phyloP scores from a whole-genome alignment of 2,329 filamentous ascomycete species.

The Rutstroemia sp. region DNA sequence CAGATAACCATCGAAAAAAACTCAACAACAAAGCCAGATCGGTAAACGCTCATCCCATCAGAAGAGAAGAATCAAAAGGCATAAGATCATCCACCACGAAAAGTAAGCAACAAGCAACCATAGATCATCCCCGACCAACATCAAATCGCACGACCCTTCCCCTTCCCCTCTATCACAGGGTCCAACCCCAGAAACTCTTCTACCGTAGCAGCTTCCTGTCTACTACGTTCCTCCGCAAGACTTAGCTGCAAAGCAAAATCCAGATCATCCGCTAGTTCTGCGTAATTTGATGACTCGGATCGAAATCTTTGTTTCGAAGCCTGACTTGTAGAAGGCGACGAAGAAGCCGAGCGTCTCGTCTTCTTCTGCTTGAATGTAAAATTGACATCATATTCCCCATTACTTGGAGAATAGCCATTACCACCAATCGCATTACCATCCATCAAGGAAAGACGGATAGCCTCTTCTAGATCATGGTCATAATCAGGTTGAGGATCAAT shows the following conservation, averaged over 20 bases:
- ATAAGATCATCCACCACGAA: too few relatives aligned
- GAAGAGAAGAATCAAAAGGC: too few relatives aligned
- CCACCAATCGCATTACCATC: slow-evolving; percentile 43
- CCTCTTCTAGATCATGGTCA: slow-evolving; percentile 56
- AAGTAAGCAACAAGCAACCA: too few relatives aligned
- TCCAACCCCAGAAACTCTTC: not conserved
- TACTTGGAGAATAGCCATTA: slow-evolving; percentile 37
- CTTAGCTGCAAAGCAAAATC: slow-evolving; percentile 54
- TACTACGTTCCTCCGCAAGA: slow-evolving; percentile 44
- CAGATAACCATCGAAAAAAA: too few relatives aligned
- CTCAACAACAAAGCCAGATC: too few relatives aligned
- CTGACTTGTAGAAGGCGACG: slow-evolving; percentile 32
- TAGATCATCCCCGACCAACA: too few relatives aligned
- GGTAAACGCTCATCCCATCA: too few relatives aligned
- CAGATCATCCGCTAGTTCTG: slow-evolving; percentile 41
- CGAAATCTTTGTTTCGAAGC: slow-evolving; percentile 14
- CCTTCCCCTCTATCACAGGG: not conserved
- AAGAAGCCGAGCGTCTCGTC: slow-evolving; percentile 34
- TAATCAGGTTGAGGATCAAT: slow-evolving; percentile 38
- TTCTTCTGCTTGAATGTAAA: slow-evolving; percentile 42
- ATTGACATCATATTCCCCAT: slow-evolving; percentile 43
- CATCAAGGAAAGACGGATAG: slow-evolving; percentile 53
- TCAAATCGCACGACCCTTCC: slow-evolving; percentile 3
- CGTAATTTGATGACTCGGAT: not conserved
- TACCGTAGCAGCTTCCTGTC: slow-evolving; percentile 2